Evolutionary conservation across 495 filamentous ascomycete species (phyloP).

Genomic region (Tetracladium setigerum): DNA sequence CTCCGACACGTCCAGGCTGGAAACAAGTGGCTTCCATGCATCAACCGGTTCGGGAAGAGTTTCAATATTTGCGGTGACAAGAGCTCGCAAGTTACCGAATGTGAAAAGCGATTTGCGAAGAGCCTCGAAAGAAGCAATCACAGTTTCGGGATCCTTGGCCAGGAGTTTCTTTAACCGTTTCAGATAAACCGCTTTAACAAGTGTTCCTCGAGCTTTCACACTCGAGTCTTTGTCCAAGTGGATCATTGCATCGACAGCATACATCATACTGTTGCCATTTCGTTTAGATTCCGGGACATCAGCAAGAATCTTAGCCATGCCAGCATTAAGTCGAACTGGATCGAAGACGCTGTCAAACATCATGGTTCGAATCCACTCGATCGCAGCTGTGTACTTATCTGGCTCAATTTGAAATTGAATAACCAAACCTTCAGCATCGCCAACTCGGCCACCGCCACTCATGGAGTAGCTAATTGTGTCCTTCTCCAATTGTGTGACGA

Average conservation of each 20-base stretch:
- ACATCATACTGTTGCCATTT: conserved; percentile 68
- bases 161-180: conserved; percentile 74
- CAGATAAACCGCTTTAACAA: conserved; percentile 84
- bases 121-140: conserved; percentile 68
- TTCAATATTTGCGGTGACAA: conserved; percentile 75
- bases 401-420: conserved; percentile 81
- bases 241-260: conserved; percentile 73
- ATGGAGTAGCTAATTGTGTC: conserved; percentile 82
- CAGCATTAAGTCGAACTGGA: conserved; percentile 65
- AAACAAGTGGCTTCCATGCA: conserved; percentile 64
- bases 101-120: conserved; percentile 67
- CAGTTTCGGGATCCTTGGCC: conserved; percentile 57
- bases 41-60: conserved; percentile 74
- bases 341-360: conserved; percentile 87
- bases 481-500: conserved; percentile 80
- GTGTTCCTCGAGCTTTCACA: conserved; percentile 65
- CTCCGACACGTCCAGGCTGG: background rate
- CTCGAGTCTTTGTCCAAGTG: conserved; percentile 67
- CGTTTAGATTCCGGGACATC: conserved; percentile 93
- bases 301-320: conserved; percentile 79
- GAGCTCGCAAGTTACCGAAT: conserved; percentile 73
- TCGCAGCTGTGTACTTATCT: conserved; percentile 74
- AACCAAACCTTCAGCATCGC: conserved; percentile 70
- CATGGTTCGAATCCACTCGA: conserved; percentile 81
- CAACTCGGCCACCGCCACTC: conserved; percentile 53